Evolutionary conservation across 495 filamentous ascomycete genomes (phyloP), one percentile per base, ranked within the genome.

Genomic region (Friedmanniomyces endolithicus): DNA sequence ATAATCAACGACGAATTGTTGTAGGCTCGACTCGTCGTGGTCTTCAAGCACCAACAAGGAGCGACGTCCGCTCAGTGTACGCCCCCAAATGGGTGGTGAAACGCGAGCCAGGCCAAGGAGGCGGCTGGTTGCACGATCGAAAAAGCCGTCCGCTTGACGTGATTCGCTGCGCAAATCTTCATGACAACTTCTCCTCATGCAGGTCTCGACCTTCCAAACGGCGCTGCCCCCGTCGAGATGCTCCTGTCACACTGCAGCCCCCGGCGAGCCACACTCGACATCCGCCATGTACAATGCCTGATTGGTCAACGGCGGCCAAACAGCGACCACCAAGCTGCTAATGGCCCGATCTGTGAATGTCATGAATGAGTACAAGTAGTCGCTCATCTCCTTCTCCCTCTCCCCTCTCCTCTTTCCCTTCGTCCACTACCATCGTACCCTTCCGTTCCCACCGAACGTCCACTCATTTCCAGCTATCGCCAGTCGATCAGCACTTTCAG

Each of bases 391-490:
- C 37, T 41, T 14, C 6, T 9, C 27, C 37, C 6, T 9, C 27
- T 31, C 27, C 27, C 27, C 27, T 31, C 27, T 9, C 27, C 27
- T 3, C 27, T 31, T 3, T 4, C 27, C 9, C 27, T 31, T 31
- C 27, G 4, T 31, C 27, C 27, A 4, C 9, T 9, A 31, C 27
- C 27, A 31, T 39, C 23, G 19, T 39, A 14, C 49, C 12, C 35
- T 24, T 52, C 35, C 49, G 29, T 33, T 50, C 47, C 19, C 27
- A 31, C 3, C 7, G 52, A 48, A 55, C 52, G 52, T 55, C 52
- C 52, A 55, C 19, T 55, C 52, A 2, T 55, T 55, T 27, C 33
- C 17, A 37, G 29, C 52, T 47, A 31, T 55, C 52, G 52, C 52
- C 22, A 55, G 52, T 39, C 52, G 52, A 55, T 49, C 14, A 22